These are phyloP conservation scores for Saturnispora ahearnii DNA, from an alignment of 805 yeast species.

Conservation along the genomic window DNA sequence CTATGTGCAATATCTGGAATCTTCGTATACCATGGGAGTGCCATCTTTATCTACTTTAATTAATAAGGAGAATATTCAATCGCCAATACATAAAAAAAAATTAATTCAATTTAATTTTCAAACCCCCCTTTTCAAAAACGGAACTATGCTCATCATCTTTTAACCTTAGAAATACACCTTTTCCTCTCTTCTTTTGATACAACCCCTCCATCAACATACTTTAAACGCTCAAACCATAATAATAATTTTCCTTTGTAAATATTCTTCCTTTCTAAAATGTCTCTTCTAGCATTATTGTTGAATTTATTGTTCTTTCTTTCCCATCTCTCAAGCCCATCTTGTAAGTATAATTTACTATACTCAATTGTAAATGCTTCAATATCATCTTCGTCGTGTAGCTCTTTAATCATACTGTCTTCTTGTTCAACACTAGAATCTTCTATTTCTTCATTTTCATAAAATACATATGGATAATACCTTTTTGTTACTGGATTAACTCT, in stretches of 20 bases:
- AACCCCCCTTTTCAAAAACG: background rate
- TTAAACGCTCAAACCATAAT: slow-evolving; percentile 22
- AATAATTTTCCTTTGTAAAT: slow-evolving; percentile 17
- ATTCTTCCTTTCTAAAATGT: slow-evolving; percentile 1
- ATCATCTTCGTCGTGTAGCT: slow-evolving; percentile 39
- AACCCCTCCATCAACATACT: slow-evolving; percentile 21
- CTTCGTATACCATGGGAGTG: slow-evolving; percentile 62
- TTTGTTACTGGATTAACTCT: slow-evolving; percentile 41
- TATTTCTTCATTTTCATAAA: slow-evolving; percentile 29
- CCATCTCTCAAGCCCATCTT: slow-evolving; percentile 30
- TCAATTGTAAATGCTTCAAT: slow-evolving; percentile 43
- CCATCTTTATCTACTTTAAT: slow-evolving; percentile 6
- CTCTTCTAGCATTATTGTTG: background rate
- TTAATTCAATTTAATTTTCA: background rate
- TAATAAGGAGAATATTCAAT: background rate
- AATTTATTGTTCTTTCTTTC: slow-evolving; percentile 29
- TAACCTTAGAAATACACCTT: background rate
- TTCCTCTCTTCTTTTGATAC: background rate
- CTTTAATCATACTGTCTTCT: slow-evolving; percentile 13
- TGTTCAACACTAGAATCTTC: slow-evolving; percentile 11
- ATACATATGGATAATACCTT: slow-evolving; percentile 44
- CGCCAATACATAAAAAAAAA: background rate
- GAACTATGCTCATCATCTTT: background rate
- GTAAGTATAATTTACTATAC: slow-evolving; percentile 33
- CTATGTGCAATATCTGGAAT: slow-evolving; percentile 67